Evolutionary conservation across 208 protist species (phyloP), one percentile per base, ranked within the genome.

Genomic region (Histomonas meleagridis): DNA sequence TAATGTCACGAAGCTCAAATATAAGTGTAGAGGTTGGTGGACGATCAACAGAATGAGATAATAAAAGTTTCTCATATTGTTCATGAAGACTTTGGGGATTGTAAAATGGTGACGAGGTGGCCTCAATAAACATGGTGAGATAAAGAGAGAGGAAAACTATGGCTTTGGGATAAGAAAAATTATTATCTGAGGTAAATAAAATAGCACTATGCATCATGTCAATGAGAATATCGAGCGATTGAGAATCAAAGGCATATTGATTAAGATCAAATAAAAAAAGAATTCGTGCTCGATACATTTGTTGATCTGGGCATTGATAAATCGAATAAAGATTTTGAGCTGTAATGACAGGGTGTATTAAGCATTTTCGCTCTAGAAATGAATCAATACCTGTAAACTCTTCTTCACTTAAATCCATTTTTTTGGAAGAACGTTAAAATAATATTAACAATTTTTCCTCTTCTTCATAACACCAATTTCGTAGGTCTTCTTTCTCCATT

Each of bases 241-340:
- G 14, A 38, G 51, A 16, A 35, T 86, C 76, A 38, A 86, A 43
- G 0, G 38, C 76, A 35, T 55, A 86, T 32, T 43, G 46, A 86
- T 86, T 46, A 10, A 86, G 76, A 12, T 86, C 16, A n/a, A 86
- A 86, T 10, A 86, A 55, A 55, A 86, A 86, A 38, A 57, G 76
- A 55, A 86, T 86, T 32, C 76, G 7, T 2, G 76, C 76, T 3
- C 76, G 76, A 86, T 86, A 86, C 76, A 86, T 86, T 86, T 86
- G 76, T 35, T 86, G 76, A 86, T 86, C 76, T 43, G 76, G 76
- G 55, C 76, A 86, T 55, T 43, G 46, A 86, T 86, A 51, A 51
- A 86, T 86, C 26, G 46, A 57, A 16, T 26, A 86, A 46, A 86
- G 35, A 86, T 86, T 86, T 86, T 86, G 76, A 21, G 76, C 76